A percentile compares a stretch with the other conserved stretches of the same genome.
Conservation (phyloP, 768 basidiomycete species). For the Vararia minispora region DNA sequence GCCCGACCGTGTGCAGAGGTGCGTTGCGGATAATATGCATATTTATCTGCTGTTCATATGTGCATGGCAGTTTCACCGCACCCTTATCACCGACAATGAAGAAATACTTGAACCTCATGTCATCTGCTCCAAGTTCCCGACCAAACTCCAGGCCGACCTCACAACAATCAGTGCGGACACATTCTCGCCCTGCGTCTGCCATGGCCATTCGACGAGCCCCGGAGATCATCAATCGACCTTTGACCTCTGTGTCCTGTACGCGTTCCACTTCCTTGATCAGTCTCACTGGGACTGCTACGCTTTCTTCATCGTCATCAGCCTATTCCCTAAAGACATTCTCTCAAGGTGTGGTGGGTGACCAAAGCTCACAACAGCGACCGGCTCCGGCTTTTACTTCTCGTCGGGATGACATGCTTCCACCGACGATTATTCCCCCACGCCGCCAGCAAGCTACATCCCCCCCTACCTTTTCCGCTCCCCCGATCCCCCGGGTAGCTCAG, state of each 20-base stretch:
- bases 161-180: constrained; percentile 3
- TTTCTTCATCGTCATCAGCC: too few relatives aligned
- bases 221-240: constrained; percentile 8
- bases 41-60: constrained; percentile 6
- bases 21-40: constrained; percentile 13
- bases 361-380: too few relatives aligned
- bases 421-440: constrained; percentile 5
- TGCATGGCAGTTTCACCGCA: constrained; percentile 44
- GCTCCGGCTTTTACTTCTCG: too few relatives aligned
- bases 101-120: constrained; percentile 13
- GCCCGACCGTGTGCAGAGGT: constrained; percentile 61
- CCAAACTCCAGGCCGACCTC: constrained; percentile 11
- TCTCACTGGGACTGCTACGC: too few relatives aligned
- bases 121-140: constrained; percentile 6
- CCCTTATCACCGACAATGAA: constrained; percentile 68
- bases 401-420: constrained; percentile 8
- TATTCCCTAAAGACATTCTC: too few relatives aligned
- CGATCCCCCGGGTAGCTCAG: too few relatives aligned
- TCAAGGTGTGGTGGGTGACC: too few relatives aligned
- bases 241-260: constrained; percentile 6
- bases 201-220: constrained; percentile 4
- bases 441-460: too few relatives aligned
- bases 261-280: constrained; percentile 7
- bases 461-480: too few relatives aligned
- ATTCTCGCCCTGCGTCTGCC: constrained; percentile 7